phyloP scores from a whole-genome alignment of 164 flowering plant genomes.

The Annona cherimola region DNA sequence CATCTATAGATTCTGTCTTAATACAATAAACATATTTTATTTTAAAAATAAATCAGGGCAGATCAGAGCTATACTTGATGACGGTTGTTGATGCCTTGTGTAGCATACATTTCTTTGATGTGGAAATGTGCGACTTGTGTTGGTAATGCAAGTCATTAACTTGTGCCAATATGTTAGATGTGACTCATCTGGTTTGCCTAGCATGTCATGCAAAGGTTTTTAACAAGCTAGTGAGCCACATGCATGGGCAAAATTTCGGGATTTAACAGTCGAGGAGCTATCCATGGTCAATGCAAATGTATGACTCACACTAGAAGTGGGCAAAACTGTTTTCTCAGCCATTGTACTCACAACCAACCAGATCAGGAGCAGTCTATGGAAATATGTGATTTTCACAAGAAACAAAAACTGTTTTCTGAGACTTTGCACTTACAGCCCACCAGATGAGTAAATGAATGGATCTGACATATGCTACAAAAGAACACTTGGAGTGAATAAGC shows the following conservation, averaged over 20 bases:
- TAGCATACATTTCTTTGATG: not conserved
- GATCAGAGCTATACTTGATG: not conserved
- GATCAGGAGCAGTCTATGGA: not conserved
- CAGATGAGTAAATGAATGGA: too few relatives aligned
- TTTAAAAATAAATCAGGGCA: not conserved
- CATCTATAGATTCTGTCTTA: not conserved
- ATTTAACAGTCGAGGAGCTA: not conserved
- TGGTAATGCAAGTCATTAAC: not conserved
- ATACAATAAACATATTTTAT: not conserved
- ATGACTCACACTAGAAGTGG: not conserved
- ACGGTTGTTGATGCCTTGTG: not conserved
- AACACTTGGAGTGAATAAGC: not conserved
- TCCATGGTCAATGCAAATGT: not conserved
- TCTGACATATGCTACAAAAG: too few relatives aligned
- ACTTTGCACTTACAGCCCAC: too few relatives aligned
- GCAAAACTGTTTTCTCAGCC: not conserved
- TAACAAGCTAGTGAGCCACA: not conserved
- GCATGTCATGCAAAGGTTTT: not conserved
- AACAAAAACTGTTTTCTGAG: too few relatives aligned
- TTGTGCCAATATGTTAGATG: not conserved
- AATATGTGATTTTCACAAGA: too few relatives aligned
- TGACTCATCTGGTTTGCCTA: not conserved
- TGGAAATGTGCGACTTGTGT: not conserved
- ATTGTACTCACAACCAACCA: not conserved
- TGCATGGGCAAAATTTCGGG: not conserved